Conservation (phyloP, 495 filamentous ascomycete genomes). For the Penicillium soppii region DNA sequence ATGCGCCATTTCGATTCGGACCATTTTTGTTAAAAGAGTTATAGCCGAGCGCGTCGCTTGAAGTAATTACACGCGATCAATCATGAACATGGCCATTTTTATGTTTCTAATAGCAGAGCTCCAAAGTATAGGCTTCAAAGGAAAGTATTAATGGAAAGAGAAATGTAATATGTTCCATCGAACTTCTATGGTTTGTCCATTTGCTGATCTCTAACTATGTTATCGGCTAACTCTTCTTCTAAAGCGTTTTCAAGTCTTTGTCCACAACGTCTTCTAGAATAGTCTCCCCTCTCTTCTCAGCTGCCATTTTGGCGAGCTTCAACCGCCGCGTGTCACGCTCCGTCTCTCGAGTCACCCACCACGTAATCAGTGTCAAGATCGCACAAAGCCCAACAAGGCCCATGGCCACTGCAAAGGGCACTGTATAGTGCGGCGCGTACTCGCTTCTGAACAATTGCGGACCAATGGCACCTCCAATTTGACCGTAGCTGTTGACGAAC, state of each 20-base stretch:
- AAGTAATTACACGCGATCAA: no score
- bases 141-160: no score
- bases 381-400: constrained; percentile 25
- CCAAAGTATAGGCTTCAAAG: no score
- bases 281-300: constrained; percentile 36
- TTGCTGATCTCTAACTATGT: no score
- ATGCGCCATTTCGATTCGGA: constrained; percentile 13
- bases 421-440: constrained; percentile 30
- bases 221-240: not conserved
- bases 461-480: constrained; percentile 37
- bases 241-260: constrained; percentile 29
- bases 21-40: no score
- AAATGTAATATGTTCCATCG: no score
- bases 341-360: constrained; percentile 32
- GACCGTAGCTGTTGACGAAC: constrained; percentile 41
- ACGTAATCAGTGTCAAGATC: constrained; percentile 16
- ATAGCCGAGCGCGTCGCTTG: no score
- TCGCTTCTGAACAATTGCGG: constrained; percentile 33
- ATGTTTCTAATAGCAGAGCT: no score
- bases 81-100: no score
- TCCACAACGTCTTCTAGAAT: constrained; percentile 45
- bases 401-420: constrained; percentile 35
- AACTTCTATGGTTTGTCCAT: no score
- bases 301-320: constrained; percentile 39
- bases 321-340: constrained; percentile 28